These are phyloP conservation scores for Lachancea meyersii DNA, from an alignment of 805 yeast species.

Conservation along the genomic window DNA sequence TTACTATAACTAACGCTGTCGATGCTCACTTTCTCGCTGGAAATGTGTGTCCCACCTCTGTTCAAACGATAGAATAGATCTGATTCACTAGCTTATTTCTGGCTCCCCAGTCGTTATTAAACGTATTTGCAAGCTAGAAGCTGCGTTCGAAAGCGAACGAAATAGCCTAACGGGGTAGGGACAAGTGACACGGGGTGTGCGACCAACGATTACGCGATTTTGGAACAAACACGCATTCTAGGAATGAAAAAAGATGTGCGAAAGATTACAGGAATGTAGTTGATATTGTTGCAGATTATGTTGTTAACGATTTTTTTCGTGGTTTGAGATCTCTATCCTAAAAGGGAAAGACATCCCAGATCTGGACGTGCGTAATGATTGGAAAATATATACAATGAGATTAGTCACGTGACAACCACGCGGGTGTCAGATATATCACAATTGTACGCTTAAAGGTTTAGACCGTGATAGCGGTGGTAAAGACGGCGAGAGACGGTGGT, in stretches of 20 bases:
- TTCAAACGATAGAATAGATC: no score
- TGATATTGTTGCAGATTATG: neutral
- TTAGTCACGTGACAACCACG: no score
- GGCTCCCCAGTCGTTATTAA: neutral
- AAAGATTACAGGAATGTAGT: neutral
- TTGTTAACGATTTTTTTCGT: neutral
- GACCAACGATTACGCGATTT: neutral
- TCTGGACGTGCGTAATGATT: no score
- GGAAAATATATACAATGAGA: no score
- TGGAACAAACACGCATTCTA: neutral
- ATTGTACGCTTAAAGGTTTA: no score
- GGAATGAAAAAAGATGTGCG: neutral
- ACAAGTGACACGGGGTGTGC: neutral
- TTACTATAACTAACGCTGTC: no score
- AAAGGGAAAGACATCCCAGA: neutral
- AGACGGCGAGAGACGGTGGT: no score
- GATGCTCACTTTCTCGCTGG: no score
- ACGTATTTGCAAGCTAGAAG: neutral
- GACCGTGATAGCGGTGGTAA: no score
- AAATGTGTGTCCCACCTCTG: no score
- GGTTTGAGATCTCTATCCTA: constrained; percentile 2
- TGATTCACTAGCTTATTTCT: no score
- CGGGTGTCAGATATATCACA: no score
- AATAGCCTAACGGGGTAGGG: neutral
- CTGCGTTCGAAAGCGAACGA: neutral